phyloP scores from a whole-genome alignment of 352 stramenopile genomes.

The Globisporangium alternatum region DNA sequence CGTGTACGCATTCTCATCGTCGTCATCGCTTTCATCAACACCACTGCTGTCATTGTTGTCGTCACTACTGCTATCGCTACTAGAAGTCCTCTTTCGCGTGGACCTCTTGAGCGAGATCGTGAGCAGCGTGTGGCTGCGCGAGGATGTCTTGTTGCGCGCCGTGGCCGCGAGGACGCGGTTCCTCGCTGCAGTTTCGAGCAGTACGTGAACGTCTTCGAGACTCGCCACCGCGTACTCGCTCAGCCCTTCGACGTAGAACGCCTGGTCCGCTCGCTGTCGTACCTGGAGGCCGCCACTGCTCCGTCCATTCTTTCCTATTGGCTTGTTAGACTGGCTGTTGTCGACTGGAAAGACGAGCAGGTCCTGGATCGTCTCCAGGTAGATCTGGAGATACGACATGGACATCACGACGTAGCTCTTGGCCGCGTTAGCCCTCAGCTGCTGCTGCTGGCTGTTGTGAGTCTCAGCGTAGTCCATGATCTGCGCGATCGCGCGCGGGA shows the following conservation, averaged over 20 bases:
- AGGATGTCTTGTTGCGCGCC: slow-evolving; percentile 63
- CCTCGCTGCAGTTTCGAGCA: slow-evolving; percentile 43
- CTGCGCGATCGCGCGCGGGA: slow-evolving; percentile 57
- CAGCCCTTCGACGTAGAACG: slow-evolving; percentile 62
- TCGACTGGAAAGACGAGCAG: slow-evolving; percentile 32
- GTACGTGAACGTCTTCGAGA: slow-evolving; percentile 40
- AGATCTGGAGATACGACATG: slow-evolving; percentile 75
- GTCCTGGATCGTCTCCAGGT: slow-evolving; percentile 73
- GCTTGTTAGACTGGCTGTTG: not conserved
- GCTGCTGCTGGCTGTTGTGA: slow-evolving; percentile 13
- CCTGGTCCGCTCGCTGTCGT: slow-evolving; percentile 34
- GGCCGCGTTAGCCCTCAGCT: not conserved
- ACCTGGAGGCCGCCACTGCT: slow-evolving; percentile 38
- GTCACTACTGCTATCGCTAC: slow-evolving; percentile 1
- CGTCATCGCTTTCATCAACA: slow-evolving; percentile 11
- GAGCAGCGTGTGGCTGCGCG: slow-evolving; percentile 65
- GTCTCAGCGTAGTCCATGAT: slow-evolving; percentile 35
- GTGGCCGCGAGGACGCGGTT: slow-evolving; percentile 61
- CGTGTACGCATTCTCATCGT: slow-evolving; percentile 22
- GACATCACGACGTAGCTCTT: slow-evolving; percentile 19
- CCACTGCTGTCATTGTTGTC: not conserved
- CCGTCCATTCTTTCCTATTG: not conserved
- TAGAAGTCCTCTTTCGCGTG: not conserved
- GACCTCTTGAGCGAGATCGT: slow-evolving; percentile 44
- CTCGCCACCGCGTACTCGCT: slow-evolving; percentile 47